phyloP scores from a whole-genome alignment of 176 grass and related monocot species.

The Metroxylon sagu region DNA sequence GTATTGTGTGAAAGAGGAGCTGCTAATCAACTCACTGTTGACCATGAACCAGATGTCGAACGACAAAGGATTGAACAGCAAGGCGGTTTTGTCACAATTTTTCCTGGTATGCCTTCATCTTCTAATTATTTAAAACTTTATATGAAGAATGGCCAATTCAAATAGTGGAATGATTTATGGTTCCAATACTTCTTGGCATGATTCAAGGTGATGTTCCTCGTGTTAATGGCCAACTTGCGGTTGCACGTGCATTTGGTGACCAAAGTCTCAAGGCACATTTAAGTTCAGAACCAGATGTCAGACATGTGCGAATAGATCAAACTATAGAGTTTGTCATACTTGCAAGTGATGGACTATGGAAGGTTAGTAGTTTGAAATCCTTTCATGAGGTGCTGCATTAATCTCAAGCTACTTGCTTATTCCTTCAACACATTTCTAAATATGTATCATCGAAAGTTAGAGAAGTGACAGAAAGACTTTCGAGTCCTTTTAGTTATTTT shows the following conservation, averaged over 20 bases:
- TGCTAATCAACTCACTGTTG: conserved; percentile 92
- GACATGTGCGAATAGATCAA: conserved; percentile 65
- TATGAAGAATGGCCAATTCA: background rate
- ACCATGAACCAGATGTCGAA: conserved; percentile 81
- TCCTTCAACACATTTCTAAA: too few species aligned
- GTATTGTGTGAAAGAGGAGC: conserved; percentile 75
- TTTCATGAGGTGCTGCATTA: too few species aligned
- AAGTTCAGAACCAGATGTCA: conserved; percentile 90
- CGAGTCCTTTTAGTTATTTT: too few species aligned
- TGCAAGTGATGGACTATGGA: conserved; percentile 98
- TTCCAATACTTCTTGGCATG: background rate
- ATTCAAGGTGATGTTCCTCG: conserved; percentile 85
- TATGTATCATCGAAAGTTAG: too few species aligned
- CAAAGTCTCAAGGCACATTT: conserved; percentile 93
- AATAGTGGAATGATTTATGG: too few species aligned
- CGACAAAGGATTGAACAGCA: conserved; percentile 85
- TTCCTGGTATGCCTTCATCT: conserved; percentile 63
- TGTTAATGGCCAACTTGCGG: conserved; percentile 98
- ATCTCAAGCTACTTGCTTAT: too few species aligned
- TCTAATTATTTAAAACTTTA: conserved; percentile 9
- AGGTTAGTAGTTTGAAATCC: conserved; percentile 40
- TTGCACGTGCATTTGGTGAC: conserved; percentile 96
- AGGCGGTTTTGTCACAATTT: conserved; percentile 87
- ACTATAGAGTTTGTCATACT: conserved; percentile 87
- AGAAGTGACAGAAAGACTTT: too few species aligned